A percentile compares a stretch with the other conserved stretches of the same genome.
Conservation (phyloP, 2,329 filamentous ascomycete species). For the Colletotrichum orchidophilum region DNA sequence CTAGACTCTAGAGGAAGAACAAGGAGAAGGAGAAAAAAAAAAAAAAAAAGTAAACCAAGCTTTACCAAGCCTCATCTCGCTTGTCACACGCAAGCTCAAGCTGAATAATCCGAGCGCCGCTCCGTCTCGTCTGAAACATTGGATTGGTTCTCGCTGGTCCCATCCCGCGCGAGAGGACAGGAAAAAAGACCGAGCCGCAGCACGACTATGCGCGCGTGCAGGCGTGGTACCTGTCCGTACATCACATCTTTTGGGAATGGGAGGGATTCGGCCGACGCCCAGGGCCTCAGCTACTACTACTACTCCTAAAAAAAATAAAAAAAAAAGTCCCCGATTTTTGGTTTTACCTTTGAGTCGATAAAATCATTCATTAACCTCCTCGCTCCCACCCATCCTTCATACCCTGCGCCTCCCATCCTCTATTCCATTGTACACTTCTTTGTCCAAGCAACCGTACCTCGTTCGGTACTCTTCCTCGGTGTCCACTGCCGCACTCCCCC, state of each 20-base stretch:
- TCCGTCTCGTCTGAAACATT: constrained; percentile 32
- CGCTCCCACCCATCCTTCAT: not conserved
- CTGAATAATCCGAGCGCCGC: constrained; percentile 26
- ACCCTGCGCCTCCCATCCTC: not conserved
- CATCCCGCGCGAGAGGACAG: not conserved
- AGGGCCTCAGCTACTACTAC: constrained; percentile 6
- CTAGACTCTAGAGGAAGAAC: too few species aligned
- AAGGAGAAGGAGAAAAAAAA: too few species aligned
- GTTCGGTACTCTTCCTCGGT: not conserved
- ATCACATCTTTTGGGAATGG: not conserved
- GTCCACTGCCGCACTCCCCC: constrained; percentile 28
- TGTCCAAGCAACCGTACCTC: not conserved
- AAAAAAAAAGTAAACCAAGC: not conserved
- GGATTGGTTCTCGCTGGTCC: not conserved
- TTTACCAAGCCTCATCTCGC: constrained; percentile 7
- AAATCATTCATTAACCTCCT: constrained; percentile 19
- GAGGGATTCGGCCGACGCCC: not conserved
- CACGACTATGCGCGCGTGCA: not conserved
- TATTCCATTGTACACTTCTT: not conserved
- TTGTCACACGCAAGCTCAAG: not conserved
- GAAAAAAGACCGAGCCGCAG: not conserved
- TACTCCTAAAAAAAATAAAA: too few species aligned
- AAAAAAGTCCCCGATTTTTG: not conserved
- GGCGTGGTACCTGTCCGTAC: not conserved
- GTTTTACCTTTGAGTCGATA: constrained; percentile 16